Percentiles rank a stretch among this genome's conserved stretches.
Conservation (phyloP, 495 filamentous ascomycete species). For the Cudoniella acicularis region DNA sequence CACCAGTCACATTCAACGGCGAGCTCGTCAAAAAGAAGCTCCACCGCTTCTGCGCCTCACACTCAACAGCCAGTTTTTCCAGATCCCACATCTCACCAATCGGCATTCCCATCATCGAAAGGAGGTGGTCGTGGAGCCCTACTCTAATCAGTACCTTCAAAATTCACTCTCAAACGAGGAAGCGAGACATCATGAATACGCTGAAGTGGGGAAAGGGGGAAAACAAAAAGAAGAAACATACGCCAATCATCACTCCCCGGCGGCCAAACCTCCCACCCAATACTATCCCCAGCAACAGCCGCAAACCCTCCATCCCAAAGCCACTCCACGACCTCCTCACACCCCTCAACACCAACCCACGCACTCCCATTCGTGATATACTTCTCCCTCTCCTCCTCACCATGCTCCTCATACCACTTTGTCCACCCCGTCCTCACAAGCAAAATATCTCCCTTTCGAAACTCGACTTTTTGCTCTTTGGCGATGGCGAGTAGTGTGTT, state of each 20-base stretch:
- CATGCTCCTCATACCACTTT: constrained; percentile 43
- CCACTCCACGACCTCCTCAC: constrained; percentile 40
- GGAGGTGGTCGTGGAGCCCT: constrained; percentile 45
- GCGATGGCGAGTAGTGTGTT: not conserved
- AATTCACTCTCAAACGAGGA: no score
- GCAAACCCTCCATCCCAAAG: constrained; percentile 48
- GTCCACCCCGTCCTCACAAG: constrained; percentile 59
- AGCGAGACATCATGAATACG: no score
- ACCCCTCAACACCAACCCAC: constrained; percentile 38
- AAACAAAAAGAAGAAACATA: no score
- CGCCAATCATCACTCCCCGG: constrained; percentile 2
- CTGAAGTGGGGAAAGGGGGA: no score
- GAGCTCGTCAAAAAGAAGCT: constrained; percentile 2
- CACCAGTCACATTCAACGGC: constrained; percentile 1
- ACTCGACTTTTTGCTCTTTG: not conserved
- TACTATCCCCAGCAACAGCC: constrained; percentile 44
- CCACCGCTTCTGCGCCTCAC: constrained; percentile 4
- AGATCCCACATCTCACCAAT: constrained; percentile 56
- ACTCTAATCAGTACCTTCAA: not conserved
- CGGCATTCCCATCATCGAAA: constrained; percentile 51
- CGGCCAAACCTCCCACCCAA: constrained; percentile 47
- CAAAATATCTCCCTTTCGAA: not conserved
- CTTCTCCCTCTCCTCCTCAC: constrained; percentile 35
- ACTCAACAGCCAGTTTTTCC: not conserved
- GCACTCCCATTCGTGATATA: constrained; percentile 1